Evolutionary conservation across 1,284 basidiomycete species (phyloP).

Genomic region (Clitocybe nebularis): DNA sequence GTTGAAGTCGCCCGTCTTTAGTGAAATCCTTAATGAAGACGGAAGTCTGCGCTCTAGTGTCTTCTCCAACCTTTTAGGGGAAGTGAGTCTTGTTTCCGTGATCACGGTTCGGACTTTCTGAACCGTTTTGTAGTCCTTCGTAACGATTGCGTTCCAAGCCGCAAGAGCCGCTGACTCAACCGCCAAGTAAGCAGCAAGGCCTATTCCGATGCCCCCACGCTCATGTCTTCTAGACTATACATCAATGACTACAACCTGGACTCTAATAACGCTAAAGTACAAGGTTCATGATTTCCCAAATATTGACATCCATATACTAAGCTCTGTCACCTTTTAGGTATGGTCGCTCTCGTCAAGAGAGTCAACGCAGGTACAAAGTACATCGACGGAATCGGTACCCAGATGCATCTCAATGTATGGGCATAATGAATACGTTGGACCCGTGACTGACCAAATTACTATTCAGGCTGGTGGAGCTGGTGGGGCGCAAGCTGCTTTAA

Average conservation of each 20-base stretch:
- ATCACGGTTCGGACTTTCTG: neutral
- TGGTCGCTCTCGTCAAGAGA: neutral
- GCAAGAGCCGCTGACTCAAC: neutral
- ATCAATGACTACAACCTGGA: constrained; percentile 1
- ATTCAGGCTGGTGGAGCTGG: neutral
- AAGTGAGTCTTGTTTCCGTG: constrained; percentile 17
- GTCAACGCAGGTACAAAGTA: neutral
- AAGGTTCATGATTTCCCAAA: neutral
- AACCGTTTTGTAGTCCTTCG: neutral
- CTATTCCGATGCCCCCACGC: neutral
- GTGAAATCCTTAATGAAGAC: constrained; percentile 39
- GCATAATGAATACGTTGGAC: neutral
- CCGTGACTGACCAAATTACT: neutral
- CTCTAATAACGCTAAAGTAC: neutral
- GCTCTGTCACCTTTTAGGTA: neutral
- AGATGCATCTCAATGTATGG: neutral
- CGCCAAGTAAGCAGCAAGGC: neutral
- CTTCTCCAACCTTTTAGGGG: constrained; percentile 35
- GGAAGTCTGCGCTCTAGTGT: constrained; percentile 34
- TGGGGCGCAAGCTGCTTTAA: neutral
- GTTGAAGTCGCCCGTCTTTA: constrained; percentile 10
- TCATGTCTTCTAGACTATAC: neutral
- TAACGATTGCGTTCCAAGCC: neutral
- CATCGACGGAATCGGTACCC: neutral
- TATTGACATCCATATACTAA: neutral